Evolutionary conservation across 305 asterid species (phyloP), one percentile per base, ranked within the genome.

Genomic region (Fraxinus xanthoxyloides): DNA sequence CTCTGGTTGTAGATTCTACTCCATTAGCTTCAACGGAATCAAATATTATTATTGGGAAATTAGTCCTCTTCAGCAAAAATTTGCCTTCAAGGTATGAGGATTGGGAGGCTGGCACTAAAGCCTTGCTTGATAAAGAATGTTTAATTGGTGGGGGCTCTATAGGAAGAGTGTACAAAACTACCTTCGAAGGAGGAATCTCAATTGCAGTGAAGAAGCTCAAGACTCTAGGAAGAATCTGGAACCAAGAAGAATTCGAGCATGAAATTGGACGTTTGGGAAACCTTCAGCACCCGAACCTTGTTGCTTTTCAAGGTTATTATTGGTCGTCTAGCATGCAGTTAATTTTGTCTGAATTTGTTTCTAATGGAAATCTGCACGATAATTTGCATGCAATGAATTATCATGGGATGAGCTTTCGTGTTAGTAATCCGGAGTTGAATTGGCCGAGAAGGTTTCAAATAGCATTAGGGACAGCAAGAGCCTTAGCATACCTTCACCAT

Each of bases 21-120:
- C 97, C 95, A 3, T 69, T 91, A 40, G 91, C 93, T 80, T 93
- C 98, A 19, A 82, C 96, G 0, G 96, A 87, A 54, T 92, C 98
- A 26, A 90, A 88, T 79, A 88, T 89, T 59, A 91, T 95, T 63
- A 92, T 89, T 7, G 97, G 99, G 51, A 95, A 95, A 84, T 82
- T 95, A 70, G 98, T 95, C 61, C 93, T 93, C 67, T 95, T 92
- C 87, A 90, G 93, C 90, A 94, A 90, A 85, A 51, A 90, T 86
- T 40, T 84, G 72, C 99, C 99, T 40, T 91, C 98, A 6, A 95
- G 23, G 80, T 95, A 95, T 43, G 97, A 95, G 78, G 98, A 92
- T 79, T 95, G 99, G 99, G 98, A 95, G 84, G 88, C 93, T 5
- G 99, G 97, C 6, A 94, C 97, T 0, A 94, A 92, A 87, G 95